Conservation (phyloP, 2,329 filamentous ascomycete species). For the Alternaria metachromatica region DNA sequence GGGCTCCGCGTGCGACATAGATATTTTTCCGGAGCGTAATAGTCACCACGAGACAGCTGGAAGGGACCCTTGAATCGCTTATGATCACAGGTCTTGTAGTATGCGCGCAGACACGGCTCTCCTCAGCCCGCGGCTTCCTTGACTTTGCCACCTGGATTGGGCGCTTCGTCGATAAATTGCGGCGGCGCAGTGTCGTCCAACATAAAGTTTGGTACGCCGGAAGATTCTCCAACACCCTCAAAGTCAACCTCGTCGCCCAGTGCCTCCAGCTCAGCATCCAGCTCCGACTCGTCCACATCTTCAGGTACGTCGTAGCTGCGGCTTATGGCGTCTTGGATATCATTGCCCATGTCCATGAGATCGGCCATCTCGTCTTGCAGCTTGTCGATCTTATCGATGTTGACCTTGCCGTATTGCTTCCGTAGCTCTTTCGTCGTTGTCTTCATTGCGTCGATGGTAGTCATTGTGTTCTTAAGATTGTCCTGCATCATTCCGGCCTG, state of each 20-base stretch:
- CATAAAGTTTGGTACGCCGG: constrained; percentile 80
- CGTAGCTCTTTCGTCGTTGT: constrained; percentile 91
- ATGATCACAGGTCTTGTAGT: not conserved
- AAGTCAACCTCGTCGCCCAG: constrained; percentile 93
- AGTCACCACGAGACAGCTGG: not conserved
- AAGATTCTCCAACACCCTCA: constrained; percentile 69
- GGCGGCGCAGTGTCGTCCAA: constrained; percentile 83
- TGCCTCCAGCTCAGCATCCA: constrained; percentile 95
- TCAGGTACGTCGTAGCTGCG: constrained; percentile 94
- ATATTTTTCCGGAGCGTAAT: too few species aligned
- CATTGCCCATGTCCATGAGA: constrained; percentile 94
- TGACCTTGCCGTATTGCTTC: constrained; percentile 95
- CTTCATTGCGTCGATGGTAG: constrained; percentile 96
- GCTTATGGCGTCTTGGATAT: constrained; percentile 94
- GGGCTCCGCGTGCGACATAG: not conserved
- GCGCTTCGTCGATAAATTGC: constrained; percentile 92
- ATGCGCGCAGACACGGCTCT: not conserved
- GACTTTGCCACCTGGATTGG: constrained; percentile 70
- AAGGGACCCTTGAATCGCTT: not conserved
- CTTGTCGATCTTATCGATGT: constrained; percentile 96
- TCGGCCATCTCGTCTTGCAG: constrained; percentile 99
- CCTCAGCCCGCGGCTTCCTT: constrained; percentile 75
- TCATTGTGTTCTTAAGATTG: constrained; percentile 98
- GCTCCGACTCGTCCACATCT: constrained; percentile 93
- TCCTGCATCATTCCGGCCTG: constrained; percentile 98